Percentiles rank a stretch among this genome's conserved stretches.
Conservation (phyloP, 2,329 filamentous ascomycete species). For the Penicillium sp. region DNA sequence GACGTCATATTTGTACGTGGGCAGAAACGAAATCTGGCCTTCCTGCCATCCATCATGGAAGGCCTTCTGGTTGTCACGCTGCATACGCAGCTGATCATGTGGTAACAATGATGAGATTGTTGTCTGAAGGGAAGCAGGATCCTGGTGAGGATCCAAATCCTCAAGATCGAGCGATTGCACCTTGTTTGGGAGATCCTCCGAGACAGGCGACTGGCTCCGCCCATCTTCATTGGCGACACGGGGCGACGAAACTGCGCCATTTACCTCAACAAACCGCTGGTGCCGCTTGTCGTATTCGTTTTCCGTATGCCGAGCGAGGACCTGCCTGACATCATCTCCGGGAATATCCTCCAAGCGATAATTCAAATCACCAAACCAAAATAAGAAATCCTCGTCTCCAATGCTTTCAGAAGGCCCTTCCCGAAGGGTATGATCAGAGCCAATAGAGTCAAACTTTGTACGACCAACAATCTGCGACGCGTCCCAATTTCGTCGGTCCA, state of each 20-base stretch:
- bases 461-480: slow-evolving; percentile 76
- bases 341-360: slow-evolving; percentile 88
- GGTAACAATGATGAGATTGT: slow-evolving; percentile 85
- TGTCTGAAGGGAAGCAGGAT: slow-evolving; percentile 85
- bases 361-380: slow-evolving; percentile 97
- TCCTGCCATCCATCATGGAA: slow-evolving; percentile 94
- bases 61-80: slow-evolving; percentile 75
- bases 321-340: slow-evolving; percentile 83
- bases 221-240: slow-evolving; percentile 19
- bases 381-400: slow-evolving; percentile 89
- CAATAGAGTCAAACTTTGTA: slow-evolving; percentile 78
- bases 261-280: slow-evolving; percentile 34
- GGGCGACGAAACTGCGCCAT: slow-evolving; percentile 29
- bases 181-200: slow-evolving; percentile 8
- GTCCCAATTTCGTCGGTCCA: slow-evolving; percentile 91
- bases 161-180: slow-evolving; percentile 45
- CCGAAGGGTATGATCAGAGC: slow-evolving; percentile 65
- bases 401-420: slow-evolving; percentile 65
- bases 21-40: slow-evolving; percentile 84
- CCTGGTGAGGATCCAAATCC: slow-evolving; percentile 71
- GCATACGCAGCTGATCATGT: slow-evolving; percentile 81
- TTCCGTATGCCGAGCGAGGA: slow-evolving; percentile 80
- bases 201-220: slow-evolving; percentile 6
- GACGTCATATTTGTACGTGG: slow-evolving; percentile 97
- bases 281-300: slow-evolving; percentile 72